Conservation (phyloP, 2,329 filamentous ascomycete genomes). For the Emergomyces orientalis region DNA sequence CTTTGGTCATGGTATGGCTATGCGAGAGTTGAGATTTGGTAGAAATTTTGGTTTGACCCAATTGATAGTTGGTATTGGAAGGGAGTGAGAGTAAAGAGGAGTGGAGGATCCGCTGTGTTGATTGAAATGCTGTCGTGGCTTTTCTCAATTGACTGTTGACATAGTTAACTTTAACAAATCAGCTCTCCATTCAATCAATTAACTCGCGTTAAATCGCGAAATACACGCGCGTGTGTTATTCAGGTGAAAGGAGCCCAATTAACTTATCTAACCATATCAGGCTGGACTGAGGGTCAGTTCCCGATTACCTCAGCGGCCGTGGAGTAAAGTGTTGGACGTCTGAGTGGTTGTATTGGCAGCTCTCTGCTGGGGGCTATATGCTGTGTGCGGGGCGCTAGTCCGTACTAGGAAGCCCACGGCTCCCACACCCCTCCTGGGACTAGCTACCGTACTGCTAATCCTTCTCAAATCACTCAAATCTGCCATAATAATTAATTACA, state of each 20-base stretch:
- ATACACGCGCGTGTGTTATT: neutral
- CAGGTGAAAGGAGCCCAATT: neutral
- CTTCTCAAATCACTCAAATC: too few relatives aligned
- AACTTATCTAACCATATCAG: neutral
- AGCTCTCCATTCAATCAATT: neutral
- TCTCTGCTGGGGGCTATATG: too few relatives aligned
- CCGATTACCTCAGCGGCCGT: too few relatives aligned
- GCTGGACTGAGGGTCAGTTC: neutral
- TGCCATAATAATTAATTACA: too few relatives aligned
- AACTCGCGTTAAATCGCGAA: neutral
- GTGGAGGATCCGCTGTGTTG: neutral
- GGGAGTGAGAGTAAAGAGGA: neutral
- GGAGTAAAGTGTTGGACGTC: too few relatives aligned
- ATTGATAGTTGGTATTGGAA: neutral
- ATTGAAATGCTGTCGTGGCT: neutral
- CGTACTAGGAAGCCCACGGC: too few relatives aligned
- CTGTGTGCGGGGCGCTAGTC: too few relatives aligned
- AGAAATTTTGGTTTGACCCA: neutral
- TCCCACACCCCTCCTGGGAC: too few relatives aligned
- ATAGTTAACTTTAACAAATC: neutral
- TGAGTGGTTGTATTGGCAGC: too few relatives aligned
- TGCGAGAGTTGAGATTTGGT: slow-evolving; percentile 10
- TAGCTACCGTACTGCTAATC: too few relatives aligned
- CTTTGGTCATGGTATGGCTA: slow-evolving; percentile 36
- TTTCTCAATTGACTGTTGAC: neutral